A percentile compares a stretch with the other conserved stretches of the same genome.
Evolutionary conservation across 129 eudicot species (phyloP).

Genomic region (Lactuca saligna): DNA sequence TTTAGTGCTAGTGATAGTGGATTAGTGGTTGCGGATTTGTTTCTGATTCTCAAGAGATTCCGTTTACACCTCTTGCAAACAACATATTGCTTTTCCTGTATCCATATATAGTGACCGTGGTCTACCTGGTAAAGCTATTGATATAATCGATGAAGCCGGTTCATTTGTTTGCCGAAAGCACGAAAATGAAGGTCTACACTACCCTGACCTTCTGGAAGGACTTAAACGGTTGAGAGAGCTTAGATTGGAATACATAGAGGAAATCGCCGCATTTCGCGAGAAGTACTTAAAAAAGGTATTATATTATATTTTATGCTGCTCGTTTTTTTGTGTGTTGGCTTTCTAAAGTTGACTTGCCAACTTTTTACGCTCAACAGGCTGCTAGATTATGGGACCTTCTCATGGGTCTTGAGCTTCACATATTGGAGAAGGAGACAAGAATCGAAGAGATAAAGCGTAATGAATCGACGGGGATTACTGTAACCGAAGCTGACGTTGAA

Average conservation of each 20-base stretch:
- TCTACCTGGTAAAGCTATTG: slow-evolving; percentile 58
- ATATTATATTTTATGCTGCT: too few relatives aligned
- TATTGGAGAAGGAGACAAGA: slow-evolving; percentile 67
- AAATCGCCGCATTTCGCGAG: slow-evolving; percentile 72
- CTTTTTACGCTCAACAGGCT: too few relatives aligned
- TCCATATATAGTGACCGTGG: slow-evolving; percentile 64
- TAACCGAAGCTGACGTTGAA: slow-evolving; percentile 77
- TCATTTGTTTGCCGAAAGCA: slow-evolving; percentile 81
- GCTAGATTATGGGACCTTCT: too few relatives aligned
- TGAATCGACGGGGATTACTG: slow-evolving; percentile 4
- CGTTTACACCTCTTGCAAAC: too few relatives aligned
- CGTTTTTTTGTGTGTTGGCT: too few relatives aligned
- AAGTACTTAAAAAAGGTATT: slow-evolving; percentile 87
- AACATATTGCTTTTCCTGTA: too few relatives aligned
- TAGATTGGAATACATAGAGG: slow-evolving; percentile 74
- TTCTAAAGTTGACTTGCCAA: background rate
- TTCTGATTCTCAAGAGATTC: too few relatives aligned
- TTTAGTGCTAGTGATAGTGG: too few relatives aligned
- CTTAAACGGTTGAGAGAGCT: slow-evolving; percentile 44
- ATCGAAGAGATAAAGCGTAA: slow-evolving; percentile 29
- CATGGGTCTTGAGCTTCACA: slow-evolving; percentile 61
- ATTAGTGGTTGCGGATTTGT: too few relatives aligned
- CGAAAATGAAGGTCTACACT: slow-evolving; percentile 48
- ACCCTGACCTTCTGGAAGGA: slow-evolving; percentile 40
- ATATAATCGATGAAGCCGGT: slow-evolving; percentile 63